Evolutionary conservation across 202 grass and related monocot species (phyloP), one percentile per base, ranked within the genome.

Genomic region (Saccharum hybrid): DNA sequence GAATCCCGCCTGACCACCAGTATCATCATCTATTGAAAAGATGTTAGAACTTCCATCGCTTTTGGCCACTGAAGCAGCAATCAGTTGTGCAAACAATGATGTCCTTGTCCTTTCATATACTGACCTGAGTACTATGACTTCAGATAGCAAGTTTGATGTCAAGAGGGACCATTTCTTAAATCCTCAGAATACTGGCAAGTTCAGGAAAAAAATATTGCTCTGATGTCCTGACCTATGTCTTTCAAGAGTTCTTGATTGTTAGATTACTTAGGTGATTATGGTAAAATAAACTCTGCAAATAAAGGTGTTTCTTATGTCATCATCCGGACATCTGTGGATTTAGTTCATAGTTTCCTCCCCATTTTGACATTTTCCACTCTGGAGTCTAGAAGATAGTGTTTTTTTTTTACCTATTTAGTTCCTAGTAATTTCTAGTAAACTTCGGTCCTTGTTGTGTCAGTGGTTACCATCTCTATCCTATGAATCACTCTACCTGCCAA

Each of bases 211-310:
- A 78, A 8, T 61, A 40, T 30, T 16, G 22, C 22, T 10, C 34
- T 38, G 5, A 39, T 75, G 49, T 54, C 51, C 49, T 52, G 1
- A 52, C 14, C 48, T 15, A 51, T 16, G 13, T 51, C 15, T 71
- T 37, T 43, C 40, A 51, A 18, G 42, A 72, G 12, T 33, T 72
- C 6, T 72, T 72, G 13, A 8, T 8, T 8, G 21, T 45, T 14
- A 40, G 11, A 2, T 28, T 42, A 6, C 21, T 83, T 57, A 19
- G 3, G 51, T 48, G 1, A 37, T 8, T 71, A 8, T 21, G 2
- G 28, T 31, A 71, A 69, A 6, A 11, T 48, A 42, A 12, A 54
- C 51, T 68, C 5, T 54, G 62, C 26, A 60, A 84, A 84, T 56
- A 33, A 75, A 12, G 13, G 13, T 68, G 45, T 3, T 11, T 39